These are phyloP conservation scores for Tolypocladium tundrense DNA, from an alignment of 2,329 filamentous ascomycete genomes.

Conservation along the genomic window DNA sequence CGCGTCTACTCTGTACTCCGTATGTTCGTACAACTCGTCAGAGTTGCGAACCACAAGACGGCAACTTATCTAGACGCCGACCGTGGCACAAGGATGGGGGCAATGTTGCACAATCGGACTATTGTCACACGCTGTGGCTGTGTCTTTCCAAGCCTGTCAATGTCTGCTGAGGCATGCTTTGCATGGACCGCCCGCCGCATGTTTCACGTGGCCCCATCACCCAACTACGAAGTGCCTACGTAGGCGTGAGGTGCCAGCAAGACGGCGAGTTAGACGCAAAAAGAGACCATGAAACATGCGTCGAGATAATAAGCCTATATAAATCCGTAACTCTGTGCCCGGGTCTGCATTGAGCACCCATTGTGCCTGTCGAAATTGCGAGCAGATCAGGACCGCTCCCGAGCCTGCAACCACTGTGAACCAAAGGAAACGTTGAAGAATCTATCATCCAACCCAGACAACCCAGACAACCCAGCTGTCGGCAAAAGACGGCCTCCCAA, in stretches of 20 bases:
- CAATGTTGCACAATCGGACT: constrained; percentile 11
- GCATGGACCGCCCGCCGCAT: neutral
- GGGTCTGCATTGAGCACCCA: neutral
- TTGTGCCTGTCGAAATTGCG: neutral
- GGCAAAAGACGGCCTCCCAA: neutral
- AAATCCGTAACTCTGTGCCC: neutral
- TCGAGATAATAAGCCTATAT: neutral
- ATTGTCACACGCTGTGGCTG: constrained; percentile 1
- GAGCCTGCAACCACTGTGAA: neutral
- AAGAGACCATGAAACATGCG: neutral
- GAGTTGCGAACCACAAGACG: neutral
- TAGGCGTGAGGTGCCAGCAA: neutral
- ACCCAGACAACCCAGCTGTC: neutral
- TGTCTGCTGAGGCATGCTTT: neutral
- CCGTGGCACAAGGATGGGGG: neutral
- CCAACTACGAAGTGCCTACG: no score
- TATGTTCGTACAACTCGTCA: neutral
- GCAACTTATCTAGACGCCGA: neutral
- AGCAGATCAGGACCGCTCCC: neutral
- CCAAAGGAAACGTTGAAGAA: neutral
- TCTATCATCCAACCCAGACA: neutral
- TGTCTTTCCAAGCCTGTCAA: neutral
- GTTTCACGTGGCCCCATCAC: neutral
- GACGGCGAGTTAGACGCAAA: neutral
- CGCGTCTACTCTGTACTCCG: neutral